These are phyloP conservation scores for Wickerhamomyces strasburgensis DNA, from an alignment of 805 yeast species.

Conservation along the genomic window DNA sequence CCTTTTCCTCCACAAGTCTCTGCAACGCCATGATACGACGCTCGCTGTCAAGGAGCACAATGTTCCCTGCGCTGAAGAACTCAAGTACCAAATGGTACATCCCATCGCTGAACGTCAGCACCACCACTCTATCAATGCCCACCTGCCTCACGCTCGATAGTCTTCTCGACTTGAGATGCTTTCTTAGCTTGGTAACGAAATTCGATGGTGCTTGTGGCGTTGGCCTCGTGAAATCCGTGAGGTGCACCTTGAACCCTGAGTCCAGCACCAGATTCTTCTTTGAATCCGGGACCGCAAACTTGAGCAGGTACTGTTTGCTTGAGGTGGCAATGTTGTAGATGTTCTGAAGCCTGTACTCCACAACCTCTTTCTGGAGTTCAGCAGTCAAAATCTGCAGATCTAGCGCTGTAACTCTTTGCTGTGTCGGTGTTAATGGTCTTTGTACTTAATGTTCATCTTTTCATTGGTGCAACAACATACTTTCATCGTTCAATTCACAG, in stretches of 20 bases:
- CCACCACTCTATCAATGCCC: conserved; percentile 77
- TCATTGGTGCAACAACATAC: too few relatives aligned
- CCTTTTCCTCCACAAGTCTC: conserved; percentile 73
- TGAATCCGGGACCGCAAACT: conserved; percentile 79
- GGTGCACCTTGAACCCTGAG: conserved; percentile 77
- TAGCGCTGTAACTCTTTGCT: conserved; percentile 84
- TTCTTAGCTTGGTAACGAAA: conserved; percentile 80
- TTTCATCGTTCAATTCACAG: conserved; percentile 6
- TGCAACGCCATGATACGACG: conserved; percentile 66
- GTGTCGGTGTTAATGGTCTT: not conserved
- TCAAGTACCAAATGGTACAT: conserved; percentile 73
- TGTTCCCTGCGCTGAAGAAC: conserved; percentile 93
- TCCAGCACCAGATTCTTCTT: conserved; percentile 74
- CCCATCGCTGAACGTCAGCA: conserved; percentile 82
- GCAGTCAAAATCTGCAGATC: conserved; percentile 68
- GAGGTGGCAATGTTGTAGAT: conserved; percentile 76
- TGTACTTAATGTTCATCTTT: too few relatives aligned
- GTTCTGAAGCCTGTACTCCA: conserved; percentile 72
- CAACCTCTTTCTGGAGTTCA: conserved; percentile 56
- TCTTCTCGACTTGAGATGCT: conserved; percentile 77
- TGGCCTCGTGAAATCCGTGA: conserved; percentile 77
- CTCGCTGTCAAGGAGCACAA: conserved; percentile 68
- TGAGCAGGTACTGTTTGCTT: conserved; percentile 66
- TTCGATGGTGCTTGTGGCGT: conserved; percentile 78
- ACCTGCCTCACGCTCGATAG: conserved; percentile 69